phyloP scores from a whole-genome alignment of 176 grass and related monocot species.

The Luzula sylvatica region DNA sequence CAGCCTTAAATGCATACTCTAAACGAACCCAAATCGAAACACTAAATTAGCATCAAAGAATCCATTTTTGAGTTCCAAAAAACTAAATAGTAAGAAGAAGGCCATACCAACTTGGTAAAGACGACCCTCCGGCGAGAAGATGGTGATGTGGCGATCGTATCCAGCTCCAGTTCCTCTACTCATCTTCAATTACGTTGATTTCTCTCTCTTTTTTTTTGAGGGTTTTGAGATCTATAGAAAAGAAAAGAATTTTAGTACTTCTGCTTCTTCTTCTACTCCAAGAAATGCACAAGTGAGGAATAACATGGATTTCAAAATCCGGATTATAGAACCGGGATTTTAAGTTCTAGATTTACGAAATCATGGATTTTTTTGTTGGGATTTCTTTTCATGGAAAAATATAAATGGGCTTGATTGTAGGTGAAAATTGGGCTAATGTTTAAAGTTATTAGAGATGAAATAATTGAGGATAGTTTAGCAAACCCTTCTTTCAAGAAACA shows the following conservation, averaged over 20 bases:
- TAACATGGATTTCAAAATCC: no score
- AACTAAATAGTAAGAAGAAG: constrained; percentile 9
- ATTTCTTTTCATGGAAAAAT: no score
- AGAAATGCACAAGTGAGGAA: constrained; percentile 1
- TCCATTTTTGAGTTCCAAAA: background rate
- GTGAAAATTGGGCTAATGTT: no score
- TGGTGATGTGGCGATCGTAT: constrained; percentile 99
- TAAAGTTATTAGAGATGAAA: no score
- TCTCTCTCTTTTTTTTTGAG: constrained; percentile 8
- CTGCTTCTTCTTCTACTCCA: constrained; percentile 15
- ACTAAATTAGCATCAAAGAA: constrained; percentile 7
- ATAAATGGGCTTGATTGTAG: no score
- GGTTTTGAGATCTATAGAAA: constrained; percentile 18
- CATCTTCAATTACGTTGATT: constrained; percentile 40
- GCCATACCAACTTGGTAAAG: constrained; percentile 95
- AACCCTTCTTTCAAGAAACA: no score
- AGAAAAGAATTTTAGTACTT: background rate
- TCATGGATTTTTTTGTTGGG: no score
- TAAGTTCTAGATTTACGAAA: no score
- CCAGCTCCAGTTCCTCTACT: constrained; percentile 80
- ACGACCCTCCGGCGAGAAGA: constrained; percentile 95
- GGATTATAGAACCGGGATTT: no score
- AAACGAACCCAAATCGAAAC: background rate
- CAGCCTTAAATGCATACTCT: constrained; percentile 99
- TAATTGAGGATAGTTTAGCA: no score